These are phyloP conservation scores for Aspergillus saccharolyticus DNA, from an alignment of 495 filamentous ascomycete species.

Conservation along the genomic window DNA sequence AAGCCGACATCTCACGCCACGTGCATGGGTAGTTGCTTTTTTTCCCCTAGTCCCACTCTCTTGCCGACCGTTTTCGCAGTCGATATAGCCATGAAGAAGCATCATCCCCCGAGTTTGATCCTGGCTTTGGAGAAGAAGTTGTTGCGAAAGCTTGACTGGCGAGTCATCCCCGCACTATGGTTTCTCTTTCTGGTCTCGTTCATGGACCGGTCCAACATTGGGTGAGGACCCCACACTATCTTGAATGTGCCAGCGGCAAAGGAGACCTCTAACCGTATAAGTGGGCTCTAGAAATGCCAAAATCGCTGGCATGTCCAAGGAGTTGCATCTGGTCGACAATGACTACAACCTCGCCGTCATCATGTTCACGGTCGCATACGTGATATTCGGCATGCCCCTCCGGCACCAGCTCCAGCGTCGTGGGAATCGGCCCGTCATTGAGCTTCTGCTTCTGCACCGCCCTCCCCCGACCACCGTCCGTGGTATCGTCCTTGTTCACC, in stretches of 20 bases:
- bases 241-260: not conserved
- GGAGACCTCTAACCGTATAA: not conserved
- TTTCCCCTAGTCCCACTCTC: not conserved
- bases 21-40: not conserved
- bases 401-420: conserved; percentile 66
- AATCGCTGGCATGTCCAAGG: conserved; percentile 47
- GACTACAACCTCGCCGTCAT: conserved; percentile 51
- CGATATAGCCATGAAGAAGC: not conserved
- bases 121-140: conserved; percentile 43
- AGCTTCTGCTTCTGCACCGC: not conserved
- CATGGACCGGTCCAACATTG: conserved; percentile 50
- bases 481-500: conserved; percentile 29
- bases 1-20: not conserved
- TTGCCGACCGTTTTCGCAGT: not conserved
- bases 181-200: conserved; percentile 39
- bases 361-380: conserved; percentile 56
- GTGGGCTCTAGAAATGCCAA: conserved; percentile 41
- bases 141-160: conserved; percentile 33
- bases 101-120: conserved; percentile 3
- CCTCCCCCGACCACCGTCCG: no score
- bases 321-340: conserved; percentile 43
- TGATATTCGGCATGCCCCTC: conserved; percentile 63
- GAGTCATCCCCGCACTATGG: conserved; percentile 30
- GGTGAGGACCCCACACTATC: not conserved
- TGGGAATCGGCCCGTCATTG: conserved; percentile 60